Evolutionary conservation across 768 basidiomycete species (phyloP), one percentile per base, ranked within the genome.

Genomic region (Sistotremastrum niveocremeum): DNA sequence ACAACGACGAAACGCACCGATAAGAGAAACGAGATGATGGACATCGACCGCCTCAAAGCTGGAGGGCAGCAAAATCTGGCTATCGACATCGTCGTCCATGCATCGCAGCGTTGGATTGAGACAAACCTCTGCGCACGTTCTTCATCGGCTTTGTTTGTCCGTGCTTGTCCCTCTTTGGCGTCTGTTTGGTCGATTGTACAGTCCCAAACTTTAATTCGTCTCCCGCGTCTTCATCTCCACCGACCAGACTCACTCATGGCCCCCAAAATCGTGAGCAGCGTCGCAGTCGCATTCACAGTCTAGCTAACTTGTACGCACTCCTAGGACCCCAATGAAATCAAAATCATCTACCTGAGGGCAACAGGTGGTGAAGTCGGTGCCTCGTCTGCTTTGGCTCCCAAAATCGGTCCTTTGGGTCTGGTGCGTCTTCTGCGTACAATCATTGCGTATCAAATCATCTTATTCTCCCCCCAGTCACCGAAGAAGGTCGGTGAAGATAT

Each of bases 401-500:
- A 99, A 80, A 97, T 99, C 65, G 95, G 95, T 79, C 95, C 95
- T 71, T 81, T 99, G 54, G 94, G 94, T 85, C 73, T 99, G 64
- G 94, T 98, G 63, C 59, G 91, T 68, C 3, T 33, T 40, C 39
- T 35, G 33, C 5, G 29, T 12, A 4, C 37, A 10, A n/a, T 29
- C 33, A 5, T 42, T 28, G 4, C 1, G 34, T 42, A 20, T 35
- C 5, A 7, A 31, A 20, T 29, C 34, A 8, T 30, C 30, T 41
- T 31, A 33, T 37, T 55, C 1, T 34, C 35, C 37, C 46, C 33
- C 48, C 56, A 98, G 95, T 97, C 95, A 49, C 95, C 95, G 57
- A 99, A 99, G 75, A 98, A 98, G 74, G 95, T 99, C 68, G 95
- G 95, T 70, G 95, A 99, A 88, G 95, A 99, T 70, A 99, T 99